These are phyloP conservation scores for Podospora comata DNA, from an alignment of 495 filamentous ascomycete genomes.

Conservation along the genomic window DNA sequence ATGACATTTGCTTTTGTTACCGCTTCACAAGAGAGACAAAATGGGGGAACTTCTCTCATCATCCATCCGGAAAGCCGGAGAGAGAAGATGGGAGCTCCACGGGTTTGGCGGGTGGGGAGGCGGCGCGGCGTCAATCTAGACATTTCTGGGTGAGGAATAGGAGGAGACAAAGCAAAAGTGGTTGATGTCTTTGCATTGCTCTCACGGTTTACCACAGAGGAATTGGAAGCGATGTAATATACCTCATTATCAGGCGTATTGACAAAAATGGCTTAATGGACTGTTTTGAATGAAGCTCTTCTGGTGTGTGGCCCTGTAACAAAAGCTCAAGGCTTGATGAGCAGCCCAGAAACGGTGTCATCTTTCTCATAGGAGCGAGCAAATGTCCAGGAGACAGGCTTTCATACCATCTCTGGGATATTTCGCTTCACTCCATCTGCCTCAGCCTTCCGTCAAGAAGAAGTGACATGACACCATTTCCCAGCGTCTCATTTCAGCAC, in stretches of 20 bases:
- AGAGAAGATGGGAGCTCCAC: not conserved
- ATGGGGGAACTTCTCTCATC: not conserved
- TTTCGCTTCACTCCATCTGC: no score
- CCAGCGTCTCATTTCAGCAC: no score
- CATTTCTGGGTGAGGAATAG: not conserved
- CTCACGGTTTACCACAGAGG: not conserved
- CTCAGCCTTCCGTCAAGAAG: no score
- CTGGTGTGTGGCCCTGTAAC: no score
- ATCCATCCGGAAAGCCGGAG: not conserved
- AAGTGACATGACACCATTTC: no score
- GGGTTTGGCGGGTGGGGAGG: not conserved
- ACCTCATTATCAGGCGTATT: conserved; percentile 5
- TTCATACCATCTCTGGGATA: no score
- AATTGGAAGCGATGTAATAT: conserved; percentile 8
- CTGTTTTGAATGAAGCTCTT: not conserved
- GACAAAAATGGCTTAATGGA: conserved; percentile 1
- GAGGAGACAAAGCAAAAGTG: not conserved
- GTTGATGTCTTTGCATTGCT: not conserved
- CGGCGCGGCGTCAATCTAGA: not conserved
- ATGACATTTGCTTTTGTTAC: not conserved
- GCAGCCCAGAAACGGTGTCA: no score
- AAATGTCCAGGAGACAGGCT: no score
- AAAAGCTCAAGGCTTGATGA: no score
- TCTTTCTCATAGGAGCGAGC: no score
- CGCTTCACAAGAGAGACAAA: not conserved